Conservation (phyloP, 2,329 filamentous ascomycete species). For the Alternaria sp. region DNA sequence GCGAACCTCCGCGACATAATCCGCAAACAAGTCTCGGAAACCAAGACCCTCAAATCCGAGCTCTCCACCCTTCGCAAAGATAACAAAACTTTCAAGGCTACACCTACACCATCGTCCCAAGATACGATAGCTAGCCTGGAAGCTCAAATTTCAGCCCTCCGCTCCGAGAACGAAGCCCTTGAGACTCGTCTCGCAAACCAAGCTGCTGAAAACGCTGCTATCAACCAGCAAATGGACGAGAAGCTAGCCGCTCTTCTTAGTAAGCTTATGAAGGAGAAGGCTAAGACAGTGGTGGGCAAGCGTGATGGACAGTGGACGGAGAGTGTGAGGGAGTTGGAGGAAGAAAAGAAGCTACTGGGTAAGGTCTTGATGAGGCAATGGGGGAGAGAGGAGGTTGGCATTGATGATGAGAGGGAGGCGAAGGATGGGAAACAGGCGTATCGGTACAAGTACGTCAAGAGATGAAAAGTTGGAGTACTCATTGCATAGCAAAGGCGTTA, state of each 20-base stretch:
- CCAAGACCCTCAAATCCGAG: conserved; percentile 32
- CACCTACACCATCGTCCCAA: conserved; percentile 17
- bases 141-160: conserved; percentile 13
- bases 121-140: conserved; percentile 18
- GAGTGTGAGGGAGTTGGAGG: conserved; percentile 24
- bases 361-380: conserved; percentile 45
- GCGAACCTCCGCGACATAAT: conserved; percentile 34
- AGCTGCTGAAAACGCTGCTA: conserved; percentile 33
- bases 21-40: conserved; percentile 30
- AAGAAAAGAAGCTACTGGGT: conserved; percentile 39
- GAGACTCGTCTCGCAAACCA: conserved; percentile 25
- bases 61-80: conserved; percentile 17
- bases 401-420: conserved; percentile 24
- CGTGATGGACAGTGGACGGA: conserved; percentile 45
- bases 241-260: conserved; percentile 35
- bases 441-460: conserved; percentile 39
- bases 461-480: neutral
- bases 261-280: conserved; percentile 40
- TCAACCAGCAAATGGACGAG: conserved; percentile 44
- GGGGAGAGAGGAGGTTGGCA: conserved; percentile 44
- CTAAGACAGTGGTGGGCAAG: conserved; percentile 36
- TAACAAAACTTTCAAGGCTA: conserved; percentile 22
- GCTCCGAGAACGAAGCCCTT: conserved; percentile 26
- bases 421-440: conserved; percentile 38
- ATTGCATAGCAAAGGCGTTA: neutral